Base-by-base conservation (phyloP, 2,329 filamentous ascomycete species). In the Cadophora gregata region DNA sequence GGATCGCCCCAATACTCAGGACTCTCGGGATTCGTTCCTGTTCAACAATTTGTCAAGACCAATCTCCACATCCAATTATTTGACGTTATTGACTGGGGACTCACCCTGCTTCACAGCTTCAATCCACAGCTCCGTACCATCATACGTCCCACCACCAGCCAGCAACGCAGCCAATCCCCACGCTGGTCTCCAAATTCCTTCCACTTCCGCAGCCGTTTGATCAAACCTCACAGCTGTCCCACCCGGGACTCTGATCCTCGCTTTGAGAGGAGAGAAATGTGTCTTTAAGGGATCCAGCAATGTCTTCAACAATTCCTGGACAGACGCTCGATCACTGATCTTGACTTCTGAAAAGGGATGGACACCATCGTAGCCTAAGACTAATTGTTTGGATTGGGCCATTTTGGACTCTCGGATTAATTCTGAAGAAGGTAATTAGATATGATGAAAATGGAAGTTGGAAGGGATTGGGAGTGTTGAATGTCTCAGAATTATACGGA, bases 1-100 rank as follows among this genome's bases (percentile, higher is more conserved):
- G 92, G 90, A 64, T 86, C 88, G 0, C 91, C 91, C 91, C 91
- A 95, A 74, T 89, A 94, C 78, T 93, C 91, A 0, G 86, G 83
- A 66, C 81, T 86, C 53, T 87, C 82, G 0, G 90, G 90, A 72
- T 94, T 87, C 0, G 90, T 93, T 0, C 91, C 92, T 36, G 87
- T 84, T 16, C 7, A n/a, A 45, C n/a, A 25, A n/a, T n/a, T n/a
- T 14, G 16, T 60, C 56, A 64, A 33, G 29, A 14, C 2, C 19
- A 36, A n/a, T 45, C n/a, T 31, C 24, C 14, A 31, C 27, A 4
- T 29, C 19, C 31, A 33, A 6, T 33, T 33, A 6, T 33, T 33
- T 33, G 10, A 33, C 19, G 21, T 25, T 31, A 31, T 62, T 25
- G 31, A 62, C 10, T 8, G 24, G 36, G 14, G 36, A 50, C 63